phyloP scores from a whole-genome alignment of 1,139 yeast species.

The Sugiyamaella japonica region DNA sequence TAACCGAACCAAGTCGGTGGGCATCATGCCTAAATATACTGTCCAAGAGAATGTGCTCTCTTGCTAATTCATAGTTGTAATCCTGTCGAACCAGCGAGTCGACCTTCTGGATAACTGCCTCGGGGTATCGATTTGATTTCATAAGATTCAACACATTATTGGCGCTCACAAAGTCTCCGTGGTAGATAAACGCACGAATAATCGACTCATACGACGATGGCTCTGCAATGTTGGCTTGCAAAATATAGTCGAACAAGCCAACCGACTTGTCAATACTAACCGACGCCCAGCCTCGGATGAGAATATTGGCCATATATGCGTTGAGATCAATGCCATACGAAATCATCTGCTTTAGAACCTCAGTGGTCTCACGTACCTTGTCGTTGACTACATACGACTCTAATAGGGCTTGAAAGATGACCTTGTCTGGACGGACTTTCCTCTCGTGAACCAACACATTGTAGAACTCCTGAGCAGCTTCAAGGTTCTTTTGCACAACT shows the following conservation, averaged over 20 bases:
- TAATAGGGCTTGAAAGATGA: constrained; percentile 43
- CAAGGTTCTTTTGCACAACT: constrained; percentile 38
- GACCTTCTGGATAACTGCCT: constrained; percentile 37
- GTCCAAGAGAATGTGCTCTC: constrained; percentile 25
- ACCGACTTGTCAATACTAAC: constrained; percentile 37
- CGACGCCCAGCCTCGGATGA: constrained; percentile 44
- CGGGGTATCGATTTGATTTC: constrained; percentile 36
- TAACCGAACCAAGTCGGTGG: constrained; percentile 20
- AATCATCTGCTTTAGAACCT: constrained; percentile 42
- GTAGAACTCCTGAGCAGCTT: constrained; percentile 41
- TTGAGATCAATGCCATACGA: constrained; percentile 39
- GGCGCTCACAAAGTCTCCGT: constrained; percentile 35
- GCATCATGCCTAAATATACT: constrained; percentile 32
- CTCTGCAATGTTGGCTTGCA: constrained; percentile 36
- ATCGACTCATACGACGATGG: constrained; percentile 44
- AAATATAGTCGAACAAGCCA: constrained; percentile 38
- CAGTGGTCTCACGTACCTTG: constrained; percentile 35
- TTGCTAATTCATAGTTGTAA: not conserved
- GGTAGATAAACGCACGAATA: constrained; percentile 38
- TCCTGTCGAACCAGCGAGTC: constrained; percentile 22
- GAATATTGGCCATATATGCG: constrained; percentile 41
- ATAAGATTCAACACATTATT: constrained; percentile 33
- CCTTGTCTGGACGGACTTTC: constrained; percentile 41
- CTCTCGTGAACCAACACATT: constrained; percentile 33
- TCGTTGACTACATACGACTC: constrained; percentile 43